Evolutionary conservation across 2,329 filamentous ascomycete genomes (phyloP).

Genomic region (Penicillium palitans): DNA sequence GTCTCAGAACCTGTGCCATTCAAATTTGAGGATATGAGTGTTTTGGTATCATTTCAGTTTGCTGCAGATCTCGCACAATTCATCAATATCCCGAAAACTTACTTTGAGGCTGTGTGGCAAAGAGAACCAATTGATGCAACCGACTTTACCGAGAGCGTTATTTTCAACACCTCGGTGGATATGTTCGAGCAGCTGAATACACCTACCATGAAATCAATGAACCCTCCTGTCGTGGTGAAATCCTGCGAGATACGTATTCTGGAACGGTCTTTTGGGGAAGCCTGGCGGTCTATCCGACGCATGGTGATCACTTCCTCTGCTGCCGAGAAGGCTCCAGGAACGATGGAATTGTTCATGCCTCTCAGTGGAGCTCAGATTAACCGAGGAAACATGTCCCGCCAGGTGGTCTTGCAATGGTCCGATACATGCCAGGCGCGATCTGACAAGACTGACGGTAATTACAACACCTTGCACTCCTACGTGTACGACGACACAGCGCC

Average conservation of each 20-base stretch:
- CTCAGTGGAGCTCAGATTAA: conserved; percentile 31
- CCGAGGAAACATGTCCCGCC: conserved; percentile 23
- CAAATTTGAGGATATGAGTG: conserved; percentile 27
- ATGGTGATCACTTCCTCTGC: conserved; percentile 34
- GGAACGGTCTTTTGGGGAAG: conserved; percentile 31
- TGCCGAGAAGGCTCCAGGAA: conserved; percentile 26
- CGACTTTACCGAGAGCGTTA: conserved; percentile 31
- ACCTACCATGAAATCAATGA: conserved; percentile 32
- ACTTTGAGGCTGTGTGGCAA: conserved; percentile 34
- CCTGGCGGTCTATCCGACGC: conserved; percentile 33
- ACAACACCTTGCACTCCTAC: conserved; percentile 31
- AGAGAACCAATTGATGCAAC: conserved; percentile 33
- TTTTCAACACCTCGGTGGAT: conserved; percentile 33
- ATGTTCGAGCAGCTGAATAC: conserved; percentile 32
- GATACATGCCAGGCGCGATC: conserved; percentile 32
- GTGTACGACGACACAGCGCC: conserved; percentile 33
- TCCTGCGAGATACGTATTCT: conserved; percentile 36
- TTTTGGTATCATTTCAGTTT: conserved; percentile 34
- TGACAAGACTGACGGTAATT: conserved; percentile 32
- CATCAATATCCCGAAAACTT: conserved; percentile 33
- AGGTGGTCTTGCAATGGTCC: conserved; percentile 34
- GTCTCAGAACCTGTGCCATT: conserved; percentile 29
- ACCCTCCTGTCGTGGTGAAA: conserved; percentile 24
- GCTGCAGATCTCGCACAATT: conserved; percentile 29
- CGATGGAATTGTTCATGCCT: conserved; percentile 34